Conservation (phyloP, 441 rosid species). For the Erodium moschatum region DNA sequence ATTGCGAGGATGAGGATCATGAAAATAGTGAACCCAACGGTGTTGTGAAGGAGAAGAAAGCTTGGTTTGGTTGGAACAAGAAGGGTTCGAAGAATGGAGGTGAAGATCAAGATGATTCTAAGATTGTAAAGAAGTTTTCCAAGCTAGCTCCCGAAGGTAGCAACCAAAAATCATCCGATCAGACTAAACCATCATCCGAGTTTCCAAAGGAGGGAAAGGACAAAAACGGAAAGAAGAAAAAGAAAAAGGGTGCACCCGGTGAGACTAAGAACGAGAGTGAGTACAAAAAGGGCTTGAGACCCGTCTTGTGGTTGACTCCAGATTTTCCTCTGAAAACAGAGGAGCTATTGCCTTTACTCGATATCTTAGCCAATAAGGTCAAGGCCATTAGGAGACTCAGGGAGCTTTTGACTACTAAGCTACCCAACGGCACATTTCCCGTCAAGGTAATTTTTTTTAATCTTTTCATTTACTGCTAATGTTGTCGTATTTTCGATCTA, state of each 20-base stretch:
- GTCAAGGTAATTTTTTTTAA: conserved; percentile 64
- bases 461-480: neutral
- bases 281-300: conserved; percentile 92
- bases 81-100: conserved; percentile 49
- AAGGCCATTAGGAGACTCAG: conserved; percentile 92
- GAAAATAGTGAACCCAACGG: conserved; percentile 58
- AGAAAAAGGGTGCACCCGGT: conserved; percentile 8
- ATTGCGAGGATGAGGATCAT: neutral
- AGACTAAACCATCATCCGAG: neutral
- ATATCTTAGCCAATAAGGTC: conserved; percentile 93
- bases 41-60: conserved; percentile 67
- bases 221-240: conserved; percentile 2
- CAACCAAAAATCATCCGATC: conserved; percentile 41
- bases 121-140: conserved; percentile 57
- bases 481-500: neutral
- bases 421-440: conserved; percentile 89
- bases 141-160: conserved; percentile 71
- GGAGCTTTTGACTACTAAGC: conserved; percentile 94
- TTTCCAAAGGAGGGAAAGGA: conserved; percentile 3
- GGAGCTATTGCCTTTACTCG: conserved; percentile 84
- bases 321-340: conserved; percentile 86
- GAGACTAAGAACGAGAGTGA: conserved; percentile 81
- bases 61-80: conserved; percentile 95
- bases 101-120: conserved; percentile 67
- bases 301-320: conserved; percentile 88